Evolutionary conservation across 202 grass and related monocot species (phyloP).

Genomic region (Setaria viridis): DNA sequence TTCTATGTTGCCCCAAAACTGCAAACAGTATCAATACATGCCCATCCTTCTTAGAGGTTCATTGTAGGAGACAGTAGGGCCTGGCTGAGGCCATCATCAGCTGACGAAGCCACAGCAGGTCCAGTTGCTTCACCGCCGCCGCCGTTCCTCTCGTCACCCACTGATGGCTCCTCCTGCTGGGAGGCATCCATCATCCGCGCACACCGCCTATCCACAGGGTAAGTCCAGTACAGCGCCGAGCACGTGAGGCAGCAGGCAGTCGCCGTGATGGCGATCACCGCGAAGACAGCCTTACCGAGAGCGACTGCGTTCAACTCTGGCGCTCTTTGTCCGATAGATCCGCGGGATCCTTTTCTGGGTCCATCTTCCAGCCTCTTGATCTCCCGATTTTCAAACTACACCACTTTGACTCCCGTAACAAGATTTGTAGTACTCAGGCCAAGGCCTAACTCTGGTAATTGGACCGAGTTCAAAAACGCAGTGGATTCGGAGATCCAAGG

Average conservation of each 20-base stretch:
- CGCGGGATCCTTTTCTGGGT: too few relatives aligned
- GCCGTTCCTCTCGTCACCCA: not conserved
- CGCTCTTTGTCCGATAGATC: too few relatives aligned
- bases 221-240: slow-evolving; percentile 61
- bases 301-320: slow-evolving; percentile 68
- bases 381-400: too few relatives aligned
- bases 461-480: too few relatives aligned
- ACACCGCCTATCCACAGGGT: slow-evolving; percentile 65
- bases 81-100: slow-evolving; percentile 14
- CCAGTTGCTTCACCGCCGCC: slow-evolving; percentile 7
- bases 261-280: slow-evolving; percentile 56
- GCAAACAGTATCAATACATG: too few relatives aligned
- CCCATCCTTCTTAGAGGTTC: too few relatives aligned
- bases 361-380: too few relatives aligned
- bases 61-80: not conserved
- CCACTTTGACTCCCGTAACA: too few relatives aligned
- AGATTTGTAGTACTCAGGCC: too few relatives aligned
- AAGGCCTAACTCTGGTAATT: too few relatives aligned
- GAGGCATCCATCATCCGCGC: slow-evolving; percentile 43
- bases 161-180: not conserved
- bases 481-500: too few relatives aligned
- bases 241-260: slow-evolving; percentile 54
- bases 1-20: too few relatives aligned
- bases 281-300: slow-evolving; percentile 74
- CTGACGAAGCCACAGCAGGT: slow-evolving; percentile 3